phyloP scores from a whole-genome alignment of 208 protist species.

The Acanthamoeba healyi region DNA sequence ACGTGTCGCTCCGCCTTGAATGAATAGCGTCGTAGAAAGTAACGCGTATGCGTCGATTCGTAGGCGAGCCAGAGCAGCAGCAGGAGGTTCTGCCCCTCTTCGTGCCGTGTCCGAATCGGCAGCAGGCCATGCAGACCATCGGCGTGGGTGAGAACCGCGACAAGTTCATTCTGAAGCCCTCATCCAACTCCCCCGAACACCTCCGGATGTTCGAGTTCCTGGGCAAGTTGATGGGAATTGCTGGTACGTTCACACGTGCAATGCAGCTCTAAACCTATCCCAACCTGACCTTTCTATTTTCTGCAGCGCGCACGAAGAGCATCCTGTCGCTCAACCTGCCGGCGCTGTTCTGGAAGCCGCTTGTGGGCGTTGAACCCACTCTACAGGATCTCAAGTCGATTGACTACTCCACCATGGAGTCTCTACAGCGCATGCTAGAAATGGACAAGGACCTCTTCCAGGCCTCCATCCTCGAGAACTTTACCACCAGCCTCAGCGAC shows the following conservation, averaged over 20 bases:
- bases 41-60: too few relatives aligned
- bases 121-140: constrained; percentile 38
- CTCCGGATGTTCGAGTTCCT: constrained; percentile 92
- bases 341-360: constrained; percentile 94
- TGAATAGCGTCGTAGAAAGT: too few relatives aligned
- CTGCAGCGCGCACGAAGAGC: constrained; percentile 93
- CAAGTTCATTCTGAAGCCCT: constrained; percentile 78
- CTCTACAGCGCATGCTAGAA: constrained; percentile 16
- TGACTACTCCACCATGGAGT: constrained; percentile 59
- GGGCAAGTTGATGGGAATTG: constrained; percentile 96
- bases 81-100: constrained; percentile 74
- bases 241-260: too few relatives aligned
- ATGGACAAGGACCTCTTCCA: constrained; percentile 65
- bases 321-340: constrained; percentile 94
- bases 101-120: constrained; percentile 33
- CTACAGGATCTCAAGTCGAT: constrained; percentile 48
- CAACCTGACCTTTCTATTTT: too few relatives aligned
- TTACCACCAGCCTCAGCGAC: constrained; percentile 70
- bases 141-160: constrained; percentile 78
- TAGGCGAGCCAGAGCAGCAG: background rate
- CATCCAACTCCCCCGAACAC: constrained; percentile 51
- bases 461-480: constrained; percentile 58
- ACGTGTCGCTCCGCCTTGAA: too few relatives aligned
- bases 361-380: constrained; percentile 85
- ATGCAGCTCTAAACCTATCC: too few relatives aligned